Percentiles rank a stretch among this genome's conserved stretches.
Evolutionary conservation across 2,329 filamentous ascomycete genomes (phyloP).

Genomic region (Fusarium sp.): DNA sequence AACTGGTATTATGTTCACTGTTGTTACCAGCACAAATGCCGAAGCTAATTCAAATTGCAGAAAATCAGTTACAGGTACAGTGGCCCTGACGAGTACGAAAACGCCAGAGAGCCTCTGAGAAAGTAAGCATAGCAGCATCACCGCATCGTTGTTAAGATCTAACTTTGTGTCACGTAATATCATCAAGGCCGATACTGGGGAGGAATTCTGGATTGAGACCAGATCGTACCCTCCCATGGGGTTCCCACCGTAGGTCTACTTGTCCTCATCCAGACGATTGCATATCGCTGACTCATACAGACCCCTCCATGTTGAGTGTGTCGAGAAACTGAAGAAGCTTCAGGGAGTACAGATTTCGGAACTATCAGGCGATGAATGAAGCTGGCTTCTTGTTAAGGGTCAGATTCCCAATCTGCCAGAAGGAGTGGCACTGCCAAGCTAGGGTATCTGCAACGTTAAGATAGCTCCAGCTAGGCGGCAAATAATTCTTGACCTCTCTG

Average conservation of each 20-base stretch:
- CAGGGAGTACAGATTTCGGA: neutral
- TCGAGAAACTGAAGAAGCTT: neutral
- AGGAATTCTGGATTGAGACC: constrained; percentile 1
- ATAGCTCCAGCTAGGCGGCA: no score
- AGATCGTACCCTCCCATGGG: constrained; percentile 2
- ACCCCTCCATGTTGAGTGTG: neutral
- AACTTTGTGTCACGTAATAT: fast-evolving
- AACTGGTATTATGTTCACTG: neutral
- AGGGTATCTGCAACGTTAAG: no score
- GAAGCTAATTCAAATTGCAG: neutral
- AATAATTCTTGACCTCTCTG: no score
- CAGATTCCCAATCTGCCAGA: no score
- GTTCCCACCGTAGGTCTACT: neutral
- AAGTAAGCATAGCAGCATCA: fast-evolving
- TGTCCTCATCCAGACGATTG: no score
- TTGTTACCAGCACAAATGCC: fast-evolving
- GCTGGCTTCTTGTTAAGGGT: no score
- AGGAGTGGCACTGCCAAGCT: no score
- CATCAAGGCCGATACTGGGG: neutral
- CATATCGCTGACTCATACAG: neutral
- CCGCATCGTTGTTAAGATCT: fast-evolving
- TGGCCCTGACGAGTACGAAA: neutral
- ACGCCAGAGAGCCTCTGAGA: neutral
- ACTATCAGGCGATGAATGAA: no score
- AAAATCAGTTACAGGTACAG: neutral